Conservation (phyloP, 495 filamentous ascomycete genomes). For the Poronia punctata region DNA sequence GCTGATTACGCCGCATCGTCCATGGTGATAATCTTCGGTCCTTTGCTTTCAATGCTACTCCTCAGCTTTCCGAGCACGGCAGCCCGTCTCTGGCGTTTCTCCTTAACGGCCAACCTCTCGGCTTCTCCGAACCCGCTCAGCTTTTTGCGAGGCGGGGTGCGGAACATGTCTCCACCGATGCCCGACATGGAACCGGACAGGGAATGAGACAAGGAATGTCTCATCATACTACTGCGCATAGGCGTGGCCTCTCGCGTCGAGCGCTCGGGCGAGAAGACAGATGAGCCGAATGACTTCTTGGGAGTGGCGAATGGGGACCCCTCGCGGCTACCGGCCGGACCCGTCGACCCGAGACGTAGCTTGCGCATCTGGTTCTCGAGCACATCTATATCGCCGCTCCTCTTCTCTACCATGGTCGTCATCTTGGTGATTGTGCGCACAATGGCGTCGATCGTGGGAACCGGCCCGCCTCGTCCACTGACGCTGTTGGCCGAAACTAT, state of each 20-base stretch:
- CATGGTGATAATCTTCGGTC: slow-evolving; percentile 29
- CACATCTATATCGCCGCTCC: slow-evolving; percentile 80
- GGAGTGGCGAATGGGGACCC: slow-evolving; percentile 58
- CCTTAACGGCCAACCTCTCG: slow-evolving; percentile 44
- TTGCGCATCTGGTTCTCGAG: slow-evolving; percentile 77
- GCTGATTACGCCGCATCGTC: slow-evolving; percentile 24
- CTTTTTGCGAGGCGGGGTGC: slow-evolving; percentile 47
- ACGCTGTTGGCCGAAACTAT: slow-evolving; percentile 52
- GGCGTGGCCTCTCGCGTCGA: slow-evolving; percentile 32
- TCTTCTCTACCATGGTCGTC: slow-evolving; percentile 84
- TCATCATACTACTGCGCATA: slow-evolving; percentile 28
- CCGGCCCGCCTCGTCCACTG: slow-evolving; percentile 34
- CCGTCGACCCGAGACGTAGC: slow-evolving; percentile 49
- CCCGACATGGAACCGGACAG: slow-evolving; percentile 39
- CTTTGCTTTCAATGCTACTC: slow-evolving; percentile 29
- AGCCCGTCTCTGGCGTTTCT: slow-evolving; percentile 48
- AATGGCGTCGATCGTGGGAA: slow-evolving; percentile 85
- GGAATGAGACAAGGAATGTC: slow-evolving; percentile 35
- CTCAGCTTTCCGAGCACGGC: slow-evolving; percentile 42
- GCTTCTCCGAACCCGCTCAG: slow-evolving; percentile 43
- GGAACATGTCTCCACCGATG: slow-evolving; percentile 29
- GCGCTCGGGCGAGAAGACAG: slow-evolving; percentile 53
- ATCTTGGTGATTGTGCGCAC: slow-evolving; percentile 85
- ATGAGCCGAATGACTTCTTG: slow-evolving; percentile 33
- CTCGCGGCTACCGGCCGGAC: slow-evolving; percentile 46